Conservation (phyloP, 169 alveolate genomes). For the Eimeria praecox region DNA sequence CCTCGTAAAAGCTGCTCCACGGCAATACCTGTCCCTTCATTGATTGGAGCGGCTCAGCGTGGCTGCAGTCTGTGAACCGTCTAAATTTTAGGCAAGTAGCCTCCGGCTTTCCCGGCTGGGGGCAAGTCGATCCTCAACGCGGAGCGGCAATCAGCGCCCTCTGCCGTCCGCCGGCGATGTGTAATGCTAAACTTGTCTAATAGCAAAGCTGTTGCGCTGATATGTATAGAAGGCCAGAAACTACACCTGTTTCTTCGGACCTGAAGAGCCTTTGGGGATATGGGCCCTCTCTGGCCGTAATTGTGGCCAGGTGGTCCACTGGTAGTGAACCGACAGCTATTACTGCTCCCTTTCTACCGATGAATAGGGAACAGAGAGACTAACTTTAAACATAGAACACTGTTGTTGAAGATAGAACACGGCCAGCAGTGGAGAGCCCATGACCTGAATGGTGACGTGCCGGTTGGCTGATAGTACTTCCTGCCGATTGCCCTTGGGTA, state of each 20-base stretch:
- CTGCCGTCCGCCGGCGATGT: neutral
- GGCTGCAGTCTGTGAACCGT: neutral
- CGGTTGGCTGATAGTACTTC: constrained; percentile 46
- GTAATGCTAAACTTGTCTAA: neutral
- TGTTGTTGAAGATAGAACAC: neutral
- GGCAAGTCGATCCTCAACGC: constrained; percentile 42
- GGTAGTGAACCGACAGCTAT: neutral
- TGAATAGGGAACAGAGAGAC: neutral
- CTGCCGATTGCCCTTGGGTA: neutral
- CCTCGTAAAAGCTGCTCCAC: neutral
- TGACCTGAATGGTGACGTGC: constrained; percentile 27
- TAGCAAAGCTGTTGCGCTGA: neutral
- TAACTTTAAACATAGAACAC: neutral
- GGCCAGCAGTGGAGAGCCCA: constrained; percentile 14
- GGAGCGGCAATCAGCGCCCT: neutral
- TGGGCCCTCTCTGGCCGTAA: constrained; percentile 4
- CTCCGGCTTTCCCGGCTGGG: neutral
- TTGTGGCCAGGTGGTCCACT: constrained; percentile 52
- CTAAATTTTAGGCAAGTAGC: neutral
- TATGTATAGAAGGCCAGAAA: neutral
- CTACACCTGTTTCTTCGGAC: neutral
- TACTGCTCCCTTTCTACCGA: neutral
- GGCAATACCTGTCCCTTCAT: neutral
- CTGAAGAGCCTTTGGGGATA: constrained; percentile 1
- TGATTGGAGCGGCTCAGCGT: neutral